Base-by-base conservation (phyloP, 2,329 filamentous ascomycete species). In the Aspergillus vadensis region DNA sequence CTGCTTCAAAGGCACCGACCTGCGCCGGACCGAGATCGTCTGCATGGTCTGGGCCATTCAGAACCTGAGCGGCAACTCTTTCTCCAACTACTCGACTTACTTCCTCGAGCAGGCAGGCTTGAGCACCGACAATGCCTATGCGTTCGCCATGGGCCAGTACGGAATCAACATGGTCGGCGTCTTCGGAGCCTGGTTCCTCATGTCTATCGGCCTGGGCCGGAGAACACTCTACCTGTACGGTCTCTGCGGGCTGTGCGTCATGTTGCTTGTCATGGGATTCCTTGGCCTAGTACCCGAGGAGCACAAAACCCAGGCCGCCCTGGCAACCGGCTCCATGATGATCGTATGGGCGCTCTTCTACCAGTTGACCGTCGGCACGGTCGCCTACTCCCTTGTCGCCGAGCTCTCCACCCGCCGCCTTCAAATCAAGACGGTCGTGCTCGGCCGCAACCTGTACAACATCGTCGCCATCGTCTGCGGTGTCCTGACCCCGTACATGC, bases 351-450 rank as follows among this genome's bases (percentile, higher is more conserved):
- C 92, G 1, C 79, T 95, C 49, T 85, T 89, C 69, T 97, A 96
- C 78, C 91, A 97, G 74, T 82, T 94, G 51, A 91, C 91, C 0
- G 92, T 97, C 52, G 92, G 92, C 41, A 95, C 92, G 0, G 91
- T 96, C 7, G 92, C 90, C 76, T 97, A 96, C 78, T 95, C 91
- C 0, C 85, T 97, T 10, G 92, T 97, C 4, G 86, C 90, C 1
- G 92, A 97, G 74, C 78, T 97, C 21, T 92, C 91, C 0, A 92
- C 91, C 0, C 86, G 91, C 14, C 85, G 92, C 2, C 83, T 97
- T 36, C 90, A 93, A 72, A 93, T 96, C 80, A 97, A 97, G 81
- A 96, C 93, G 0, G 90, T 96, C 21, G 92, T 95, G 1, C 84
- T 97, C 2, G 92, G 90, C 1, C 89, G 92, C 58, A 91, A 91